Evolutionary conservation across 2,329 filamentous ascomycete species (phyloP).

Genomic region (Sporothrix brunneoviolacea): DNA sequence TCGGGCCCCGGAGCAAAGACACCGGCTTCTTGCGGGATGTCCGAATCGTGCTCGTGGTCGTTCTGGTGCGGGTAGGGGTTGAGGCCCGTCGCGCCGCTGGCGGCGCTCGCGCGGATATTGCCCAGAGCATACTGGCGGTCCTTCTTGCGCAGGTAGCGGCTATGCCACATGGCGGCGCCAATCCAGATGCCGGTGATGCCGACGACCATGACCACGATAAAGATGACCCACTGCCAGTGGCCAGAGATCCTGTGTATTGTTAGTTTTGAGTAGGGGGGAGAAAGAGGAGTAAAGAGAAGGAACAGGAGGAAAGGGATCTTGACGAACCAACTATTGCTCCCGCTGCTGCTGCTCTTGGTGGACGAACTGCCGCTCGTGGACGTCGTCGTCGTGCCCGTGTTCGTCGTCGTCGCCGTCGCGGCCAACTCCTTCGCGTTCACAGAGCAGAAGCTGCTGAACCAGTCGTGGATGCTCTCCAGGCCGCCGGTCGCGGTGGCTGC

Average conservation of each 20-base stretch:
- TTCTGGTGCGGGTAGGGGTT: conserved; percentile 25
- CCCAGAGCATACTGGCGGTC: conserved; percentile 49
- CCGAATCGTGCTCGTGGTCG: conserved; percentile 20
- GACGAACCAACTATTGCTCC: conserved; percentile 11
- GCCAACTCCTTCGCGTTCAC: conserved; percentile 35
- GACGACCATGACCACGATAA: conserved; percentile 68
- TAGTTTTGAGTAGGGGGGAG: background rate
- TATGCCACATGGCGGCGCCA: conserved; percentile 63
- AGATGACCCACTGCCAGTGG: conserved; percentile 76
- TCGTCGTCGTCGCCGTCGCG: conserved; percentile 22
- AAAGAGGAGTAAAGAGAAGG: background rate
- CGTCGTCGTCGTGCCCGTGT: background rate
- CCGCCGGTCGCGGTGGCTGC: conserved; percentile 39
- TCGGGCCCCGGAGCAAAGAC: conserved; percentile 35
- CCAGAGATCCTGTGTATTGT: conserved; percentile 55
- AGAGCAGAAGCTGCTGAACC: conserved; percentile 64
- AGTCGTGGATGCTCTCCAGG: conserved; percentile 54
- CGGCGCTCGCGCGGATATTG: conserved; percentile 26
- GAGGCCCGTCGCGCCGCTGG: conserved; percentile 28
- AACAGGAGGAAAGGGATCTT: background rate
- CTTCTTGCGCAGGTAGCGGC: conserved; percentile 64
- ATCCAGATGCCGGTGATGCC: conserved; percentile 62
- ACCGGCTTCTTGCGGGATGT: conserved; percentile 25
- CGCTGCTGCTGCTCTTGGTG: conserved; percentile 1
- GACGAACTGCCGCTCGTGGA: background rate